Evolutionary conservation across 345 rosid genomes (phyloP).

Genomic region (Pugionium cornutum): DNA sequence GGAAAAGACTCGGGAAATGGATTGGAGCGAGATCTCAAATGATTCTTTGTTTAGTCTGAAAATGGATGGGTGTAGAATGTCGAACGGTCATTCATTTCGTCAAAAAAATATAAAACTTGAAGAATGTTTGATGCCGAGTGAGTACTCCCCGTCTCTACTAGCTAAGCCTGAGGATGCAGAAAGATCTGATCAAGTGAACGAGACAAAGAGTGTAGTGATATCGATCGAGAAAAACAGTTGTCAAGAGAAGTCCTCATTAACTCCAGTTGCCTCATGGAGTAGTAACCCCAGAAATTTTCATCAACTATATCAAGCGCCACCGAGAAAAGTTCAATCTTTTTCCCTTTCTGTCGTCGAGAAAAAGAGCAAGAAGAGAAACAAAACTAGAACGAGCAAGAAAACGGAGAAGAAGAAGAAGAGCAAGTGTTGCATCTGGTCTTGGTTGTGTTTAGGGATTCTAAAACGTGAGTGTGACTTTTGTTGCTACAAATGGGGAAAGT

Average conservation of each 20-base stretch:
- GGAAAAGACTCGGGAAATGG: constrained; percentile 10
- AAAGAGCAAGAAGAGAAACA: constrained; percentile 18
- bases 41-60: constrained; percentile 37
- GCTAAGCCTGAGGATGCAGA: constrained; percentile 4
- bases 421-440: constrained; percentile 28
- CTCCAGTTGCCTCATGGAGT: constrained; percentile 14
- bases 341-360: neutral
- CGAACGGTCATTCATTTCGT: constrained; percentile 8
- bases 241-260: neutral
- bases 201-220: neutral
- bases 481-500: constrained; percentile 17
- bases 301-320: neutral
- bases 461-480: constrained; percentile 3
- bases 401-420: neutral
- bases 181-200: neutral
- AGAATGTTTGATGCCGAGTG: constrained; percentile 16
- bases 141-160: constrained; percentile 10
- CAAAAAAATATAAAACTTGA: constrained; percentile 11
- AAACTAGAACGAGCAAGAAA: constrained; percentile 11
- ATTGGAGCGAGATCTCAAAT: constrained; percentile 28
- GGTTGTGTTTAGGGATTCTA: constrained; percentile 18
- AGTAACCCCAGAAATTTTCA: neutral
- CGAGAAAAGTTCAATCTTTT: neutral
- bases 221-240: neutral
- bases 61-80: neutral